Conservation (phyloP, 257 asterid genomes). For the Anisodus tanguticus region DNA sequence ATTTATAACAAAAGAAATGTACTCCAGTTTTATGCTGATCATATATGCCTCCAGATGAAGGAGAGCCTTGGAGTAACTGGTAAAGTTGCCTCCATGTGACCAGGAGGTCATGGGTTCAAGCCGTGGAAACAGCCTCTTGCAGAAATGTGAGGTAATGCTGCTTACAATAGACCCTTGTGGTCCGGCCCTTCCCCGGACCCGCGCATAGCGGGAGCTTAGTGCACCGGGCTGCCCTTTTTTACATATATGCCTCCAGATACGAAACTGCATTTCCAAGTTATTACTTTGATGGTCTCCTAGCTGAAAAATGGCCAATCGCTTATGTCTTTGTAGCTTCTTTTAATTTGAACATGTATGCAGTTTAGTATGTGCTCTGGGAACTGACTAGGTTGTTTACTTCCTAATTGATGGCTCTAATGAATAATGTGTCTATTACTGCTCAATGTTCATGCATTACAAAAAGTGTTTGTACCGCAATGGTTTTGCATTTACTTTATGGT, state of each 20-base stretch:
- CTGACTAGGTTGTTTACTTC: constrained; percentile 24
- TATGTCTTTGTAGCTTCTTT: constrained; percentile 20
- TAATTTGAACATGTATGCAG: neutral
- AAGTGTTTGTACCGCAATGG: neutral
- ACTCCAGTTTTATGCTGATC: neutral
- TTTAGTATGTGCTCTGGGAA: constrained; percentile 10
- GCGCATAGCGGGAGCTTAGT: no score
- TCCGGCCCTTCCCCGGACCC: no score
- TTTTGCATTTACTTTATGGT: neutral
- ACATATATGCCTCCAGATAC: constrained; percentile 1
- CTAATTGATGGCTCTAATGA: constrained; percentile 8
- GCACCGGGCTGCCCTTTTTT: no score
- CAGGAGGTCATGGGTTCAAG: no score
- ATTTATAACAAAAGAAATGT: constrained; percentile 11
- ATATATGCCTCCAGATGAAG: neutral
- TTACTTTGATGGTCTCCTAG: neutral
- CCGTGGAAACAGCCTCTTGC: no score
- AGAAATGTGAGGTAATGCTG: no score
- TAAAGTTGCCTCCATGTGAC: no score
- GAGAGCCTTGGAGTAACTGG: no score
- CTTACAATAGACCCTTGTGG: no score
- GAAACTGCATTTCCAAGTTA: constrained; percentile 19
- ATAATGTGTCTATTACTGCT: neutral
- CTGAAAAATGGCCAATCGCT: neutral
- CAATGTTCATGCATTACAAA: neutral